Evolutionary conservation across 2,329 filamentous ascomycete species (phyloP).

Genomic region (Alternaria sp.): DNA sequence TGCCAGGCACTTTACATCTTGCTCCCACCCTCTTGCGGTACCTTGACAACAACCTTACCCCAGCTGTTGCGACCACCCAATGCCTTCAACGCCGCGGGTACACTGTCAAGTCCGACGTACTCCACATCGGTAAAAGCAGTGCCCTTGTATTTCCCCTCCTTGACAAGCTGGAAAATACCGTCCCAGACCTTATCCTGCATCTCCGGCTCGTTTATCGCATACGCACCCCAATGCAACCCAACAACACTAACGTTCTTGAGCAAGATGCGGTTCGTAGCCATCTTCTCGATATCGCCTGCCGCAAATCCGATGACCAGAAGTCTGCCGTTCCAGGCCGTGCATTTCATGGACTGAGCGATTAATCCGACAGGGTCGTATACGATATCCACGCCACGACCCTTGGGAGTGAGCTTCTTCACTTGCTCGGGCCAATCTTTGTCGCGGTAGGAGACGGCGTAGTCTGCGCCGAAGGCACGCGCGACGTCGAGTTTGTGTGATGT

Average conservation of each 20-base stretch:
- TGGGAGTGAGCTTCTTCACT: conserved; percentile 79
- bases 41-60: conserved; percentile 93
- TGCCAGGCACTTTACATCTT: conserved; percentile 35
- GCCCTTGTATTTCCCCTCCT: conserved; percentile 76
- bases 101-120: conserved; percentile 80
- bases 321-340: conserved; percentile 90
- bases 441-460: conserved; percentile 80
- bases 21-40: conserved; percentile 64
- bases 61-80: conserved; percentile 84
- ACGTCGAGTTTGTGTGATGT: conserved; percentile 79
- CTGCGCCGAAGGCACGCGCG: conserved; percentile 80
- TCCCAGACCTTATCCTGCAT: conserved; percentile 78
- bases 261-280: conserved; percentile 89
- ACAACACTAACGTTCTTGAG: conserved; percentile 93
- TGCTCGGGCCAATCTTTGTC: conserved; percentile 66
- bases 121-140: conserved; percentile 83
- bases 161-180: conserved; percentile 79
- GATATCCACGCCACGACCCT: conserved; percentile 79
- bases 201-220: conserved; percentile 74
- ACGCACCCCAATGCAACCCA: conserved; percentile 90
- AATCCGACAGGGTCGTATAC: conserved; percentile 94
- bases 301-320: conserved; percentile 90
- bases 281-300: conserved; percentile 84
- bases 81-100: conserved; percentile 77
- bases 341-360: conserved; percentile 87